Evolutionary conservation across 2,329 filamentous ascomycete genomes (phyloP), one percentile per base, ranked within the genome.

Genomic region (Fusarium pseudoanthophilum): DNA sequence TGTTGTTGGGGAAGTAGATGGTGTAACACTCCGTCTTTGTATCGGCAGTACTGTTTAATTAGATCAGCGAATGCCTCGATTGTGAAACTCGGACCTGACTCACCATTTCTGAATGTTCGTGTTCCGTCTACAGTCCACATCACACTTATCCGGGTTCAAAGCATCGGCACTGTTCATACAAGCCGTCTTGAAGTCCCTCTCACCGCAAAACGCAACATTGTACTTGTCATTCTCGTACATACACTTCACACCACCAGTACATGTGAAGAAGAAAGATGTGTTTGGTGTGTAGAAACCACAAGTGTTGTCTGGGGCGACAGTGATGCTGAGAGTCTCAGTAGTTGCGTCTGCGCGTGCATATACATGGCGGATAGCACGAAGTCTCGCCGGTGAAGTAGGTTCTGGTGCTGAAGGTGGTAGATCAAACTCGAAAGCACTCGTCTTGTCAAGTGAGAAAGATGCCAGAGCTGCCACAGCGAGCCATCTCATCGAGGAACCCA

Each of bases 221-320:
- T 68, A 73, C 62, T 71, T 73, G 26, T 64, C 43, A 16, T 70
- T 61, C 34, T 73, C 71, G 32, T 65, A 73, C 59, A 73, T 59
- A 39, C 71, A 73, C 16, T 26, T 66, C 15, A 49, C 40, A 28
- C 59, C 40, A 11, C 30, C 30, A 15, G 40, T 21, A 30, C 71
- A 73, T 21, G 58, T 67, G 55, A 70, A 71, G 34, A 40, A 49
- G 43, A 55, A 71, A 9, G 42, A 36, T 11, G 53, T 70, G 21
- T 51, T 28, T 16, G 70, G 66, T 4, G 59, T 57, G 14, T 60
- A 68, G 24, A 18, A 42, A 16, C 71, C 71, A 21, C 71, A 74
- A 16, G 65, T 59, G 10, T 55, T 64, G 26, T 74, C 64, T 7
- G 48, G 55, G 8, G 71, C 71, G 5, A 74, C 63, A 11, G 43